Base-by-base conservation (phyloP, 2,329 filamentous ascomycete genomes). In the Cladorrhinum sp. region DNA sequence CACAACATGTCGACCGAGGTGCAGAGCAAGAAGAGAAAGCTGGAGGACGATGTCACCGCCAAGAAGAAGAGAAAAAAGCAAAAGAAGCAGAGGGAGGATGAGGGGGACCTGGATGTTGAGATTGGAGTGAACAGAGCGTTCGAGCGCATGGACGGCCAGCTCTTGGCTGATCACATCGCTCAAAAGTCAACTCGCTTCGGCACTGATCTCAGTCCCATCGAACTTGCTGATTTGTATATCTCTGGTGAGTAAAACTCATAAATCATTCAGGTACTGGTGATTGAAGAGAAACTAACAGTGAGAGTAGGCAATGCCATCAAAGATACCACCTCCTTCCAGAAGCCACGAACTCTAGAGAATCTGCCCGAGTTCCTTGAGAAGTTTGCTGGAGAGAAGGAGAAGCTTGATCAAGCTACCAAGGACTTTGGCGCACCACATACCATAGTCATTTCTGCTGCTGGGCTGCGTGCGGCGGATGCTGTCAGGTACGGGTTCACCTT, bases 111-210 rank as follows among this genome's bases (percentile, higher is more conserved):
- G 60, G 86, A 92, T 71, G 81, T 85, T 49, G 85, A 92, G 68
- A 84, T 88, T 32, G 88, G 89, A 6, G 78, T 97, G 66, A 96
- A 97, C 76, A 86, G 85, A 65, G 85, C 90, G 2, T 90, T 97
- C 72, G 85, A 86, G 50, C 85, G 86, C 62, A 93, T 97, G 88
- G 91, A 96, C 73, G 88, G 85, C 62, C 85, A 88, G 66, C 80
- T 97, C 48, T 78, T 97, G 51, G 91, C 93, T 1, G 93, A 97
- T 73, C 87, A 96, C 73, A 80, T 97, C 63, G 90, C 90, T 6
- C 88, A 95, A 71, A 85, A 90, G 71, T 88, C 91, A 57, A 85
- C 83, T 65, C 83, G 89, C 23, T 96, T 93, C 70, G 90, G 92
- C 57, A 85, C 84, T 25, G 89, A 96, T 56, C 75, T 97, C 69